Conservation (phyloP, 2,329 filamentous ascomycete genomes). For the Hypoxylon sp. region DNA sequence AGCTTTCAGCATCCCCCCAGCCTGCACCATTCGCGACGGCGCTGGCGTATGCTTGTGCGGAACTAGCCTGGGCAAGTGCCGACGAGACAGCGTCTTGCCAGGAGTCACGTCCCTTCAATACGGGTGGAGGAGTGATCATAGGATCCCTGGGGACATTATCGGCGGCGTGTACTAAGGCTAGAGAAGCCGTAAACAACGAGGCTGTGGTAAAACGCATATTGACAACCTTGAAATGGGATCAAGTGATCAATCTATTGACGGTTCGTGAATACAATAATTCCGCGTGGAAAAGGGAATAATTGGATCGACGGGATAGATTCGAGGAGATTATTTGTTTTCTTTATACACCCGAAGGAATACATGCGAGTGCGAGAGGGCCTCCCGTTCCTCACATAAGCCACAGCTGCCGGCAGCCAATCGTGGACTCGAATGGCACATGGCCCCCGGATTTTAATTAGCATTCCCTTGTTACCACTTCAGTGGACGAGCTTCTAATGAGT, state of each 20-base stretch:
- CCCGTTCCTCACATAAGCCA: slow-evolving; percentile 19
- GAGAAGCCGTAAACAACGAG: slow-evolving; percentile 39
- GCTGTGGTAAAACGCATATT: slow-evolving; percentile 42
- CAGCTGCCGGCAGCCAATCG: slow-evolving; percentile 8
- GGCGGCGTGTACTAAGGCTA: slow-evolving; percentile 39
- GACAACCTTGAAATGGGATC: slow-evolving; percentile 18
- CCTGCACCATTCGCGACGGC: slow-evolving; percentile 28
- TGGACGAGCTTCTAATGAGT: slow-evolving; percentile 12
- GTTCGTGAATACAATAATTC: slow-evolving; percentile 13
- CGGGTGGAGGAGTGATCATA: slow-evolving; percentile 44
- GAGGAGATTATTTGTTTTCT: slow-evolving; percentile 29
- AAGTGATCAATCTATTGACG: slow-evolving; percentile 13
- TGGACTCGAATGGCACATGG: neutral
- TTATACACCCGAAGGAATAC: slow-evolving; percentile 29
- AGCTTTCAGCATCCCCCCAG: slow-evolving; percentile 19
- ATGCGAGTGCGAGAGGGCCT: slow-evolving; percentile 6
- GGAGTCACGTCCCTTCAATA: slow-evolving; percentile 30
- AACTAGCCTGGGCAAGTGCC: slow-evolving; percentile 37
- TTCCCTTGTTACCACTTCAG: slow-evolving; percentile 9
- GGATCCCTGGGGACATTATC: slow-evolving; percentile 37
- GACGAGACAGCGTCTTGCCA: slow-evolving; percentile 34
- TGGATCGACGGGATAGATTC: neutral
- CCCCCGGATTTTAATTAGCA: slow-evolving; percentile 19
- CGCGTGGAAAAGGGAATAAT: slow-evolving; percentile 3
- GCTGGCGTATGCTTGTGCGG: slow-evolving; percentile 35